Evolutionary conservation across 1,139 yeast species (phyloP), one percentile per base, ranked within the genome.

Genomic region (Kluyveromyces marxianus): DNA sequence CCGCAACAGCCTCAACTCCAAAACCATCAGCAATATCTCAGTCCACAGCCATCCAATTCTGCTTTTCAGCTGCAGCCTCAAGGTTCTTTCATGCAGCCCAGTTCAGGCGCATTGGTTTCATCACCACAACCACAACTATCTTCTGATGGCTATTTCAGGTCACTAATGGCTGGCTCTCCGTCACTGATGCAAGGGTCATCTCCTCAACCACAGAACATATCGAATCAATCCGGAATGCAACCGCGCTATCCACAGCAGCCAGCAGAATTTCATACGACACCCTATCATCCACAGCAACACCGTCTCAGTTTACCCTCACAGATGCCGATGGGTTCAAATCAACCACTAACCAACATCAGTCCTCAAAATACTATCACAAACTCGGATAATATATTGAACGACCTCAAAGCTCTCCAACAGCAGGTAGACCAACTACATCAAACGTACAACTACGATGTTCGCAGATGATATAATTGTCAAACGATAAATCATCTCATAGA

Each of bases 351-450:
- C 25, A 14, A 35, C 26, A 4, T 32, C 36, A 39, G 27, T 30
- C 42, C 30, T 24, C 42, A 32, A 32, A 37, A 37, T 33, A 34
- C 41, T 43, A 3, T 44, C 41, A 33, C 21, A 30, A 39, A 41
- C 14, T 32, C 38, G 30, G 45, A 45, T 3, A 74, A 78, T 50
- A 77, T 80, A 26, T 62, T 81, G 52, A 81, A 80, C 47, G 82
- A 81, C 58, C 68, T 80, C 49, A 76, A 76, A 57, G 81, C 81
- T 24, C 65, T 81, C 44, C 84, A 81, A 54, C 80, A 73, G 37
- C 87, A 81, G 57, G 84, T 81, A 24, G 83, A 81, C 56, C 70
- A 71, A 24, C 44, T 68, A 35, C 68, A 67, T 41, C 55, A 54
- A 32, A 44, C 48, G 2, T 61, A 60, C 46, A 48, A 51, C 7